Evolutionary conservation across 192 early-diverging fungal species (phyloP).

Genomic region (Linderina pennispora): DNA sequence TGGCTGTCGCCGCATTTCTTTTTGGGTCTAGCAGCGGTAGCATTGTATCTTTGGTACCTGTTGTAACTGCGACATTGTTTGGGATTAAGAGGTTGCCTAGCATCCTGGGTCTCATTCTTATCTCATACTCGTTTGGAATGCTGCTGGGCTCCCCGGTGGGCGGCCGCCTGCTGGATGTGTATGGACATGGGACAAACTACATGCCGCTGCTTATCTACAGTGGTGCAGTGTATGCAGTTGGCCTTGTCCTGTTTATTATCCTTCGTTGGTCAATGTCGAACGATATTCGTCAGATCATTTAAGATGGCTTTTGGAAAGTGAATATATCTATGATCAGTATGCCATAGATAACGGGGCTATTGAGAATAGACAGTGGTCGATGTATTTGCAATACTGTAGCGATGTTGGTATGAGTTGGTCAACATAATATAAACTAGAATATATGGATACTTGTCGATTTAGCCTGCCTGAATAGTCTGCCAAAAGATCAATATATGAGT

Average conservation of each 20-base stretch:
- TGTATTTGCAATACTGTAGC: neutral
- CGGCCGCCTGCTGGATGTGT: constrained; percentile 18
- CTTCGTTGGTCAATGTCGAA: neutral
- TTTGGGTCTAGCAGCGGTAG: constrained; percentile 24
- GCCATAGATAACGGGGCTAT: neutral
- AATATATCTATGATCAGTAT: neutral
- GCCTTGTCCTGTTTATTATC: constrained; percentile 1
- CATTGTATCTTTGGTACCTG: constrained; percentile 21
- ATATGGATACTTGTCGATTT: no score
- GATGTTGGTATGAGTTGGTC: neutral
- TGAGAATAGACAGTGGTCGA: neutral
- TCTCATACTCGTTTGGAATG: constrained; percentile 12
- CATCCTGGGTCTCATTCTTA: constrained; percentile 17
- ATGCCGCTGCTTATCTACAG: constrained; percentile 17
- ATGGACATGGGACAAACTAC: constrained; percentile 20
- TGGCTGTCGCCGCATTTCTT: constrained; percentile 9
- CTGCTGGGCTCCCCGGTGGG: constrained; percentile 17
- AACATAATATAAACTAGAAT: no score
- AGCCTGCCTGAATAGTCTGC: no score
- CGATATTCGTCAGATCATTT: neutral
- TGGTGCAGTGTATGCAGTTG: constrained; percentile 13
- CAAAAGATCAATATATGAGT: no score
- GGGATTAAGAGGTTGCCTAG: constrained; percentile 21
- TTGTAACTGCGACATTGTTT: constrained; percentile 14
- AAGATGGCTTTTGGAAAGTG: neutral